Evolutionary conservation across 495 filamentous ascomycete genomes (phyloP).

Genomic region (Trypethelium eluteriae): DNA sequence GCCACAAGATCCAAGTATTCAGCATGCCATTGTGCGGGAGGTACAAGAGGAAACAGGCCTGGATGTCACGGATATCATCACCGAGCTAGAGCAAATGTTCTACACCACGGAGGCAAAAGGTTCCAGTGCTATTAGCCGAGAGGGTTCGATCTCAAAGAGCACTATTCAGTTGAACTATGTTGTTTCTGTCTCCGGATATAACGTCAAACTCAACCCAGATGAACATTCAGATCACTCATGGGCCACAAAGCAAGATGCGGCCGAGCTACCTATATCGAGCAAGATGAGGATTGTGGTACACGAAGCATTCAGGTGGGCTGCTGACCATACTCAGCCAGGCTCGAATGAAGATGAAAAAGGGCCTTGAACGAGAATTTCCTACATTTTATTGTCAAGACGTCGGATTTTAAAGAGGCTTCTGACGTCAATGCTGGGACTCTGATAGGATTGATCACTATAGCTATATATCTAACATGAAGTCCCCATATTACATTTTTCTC

Average conservation of each 20-base stretch:
- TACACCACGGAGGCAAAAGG: neutral
- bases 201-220: neutral
- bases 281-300: slow-evolving; percentile 1
- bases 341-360: neutral
- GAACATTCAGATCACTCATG: neutral
- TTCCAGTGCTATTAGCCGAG: neutral
- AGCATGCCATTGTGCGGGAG: neutral
- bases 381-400: neutral
- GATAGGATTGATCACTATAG: neutral
- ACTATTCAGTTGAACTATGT: slow-evolving; percentile 2
- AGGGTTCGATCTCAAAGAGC: neutral
- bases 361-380: neutral
- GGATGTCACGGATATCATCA: neutral
- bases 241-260: neutral
- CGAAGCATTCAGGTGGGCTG: slow-evolving; percentile 5
- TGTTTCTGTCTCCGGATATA: neutral
- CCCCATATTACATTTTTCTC: neutral
- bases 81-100: neutral
- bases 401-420: neutral
- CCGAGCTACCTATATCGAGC: neutral
- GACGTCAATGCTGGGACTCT: neutral
- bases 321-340: neutral
- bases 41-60: neutral
- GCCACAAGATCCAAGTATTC: neutral
- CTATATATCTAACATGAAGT: neutral